phyloP scores from a whole-genome alignment of 768 basidiomycete species.

The Pleurotus djamor region DNA sequence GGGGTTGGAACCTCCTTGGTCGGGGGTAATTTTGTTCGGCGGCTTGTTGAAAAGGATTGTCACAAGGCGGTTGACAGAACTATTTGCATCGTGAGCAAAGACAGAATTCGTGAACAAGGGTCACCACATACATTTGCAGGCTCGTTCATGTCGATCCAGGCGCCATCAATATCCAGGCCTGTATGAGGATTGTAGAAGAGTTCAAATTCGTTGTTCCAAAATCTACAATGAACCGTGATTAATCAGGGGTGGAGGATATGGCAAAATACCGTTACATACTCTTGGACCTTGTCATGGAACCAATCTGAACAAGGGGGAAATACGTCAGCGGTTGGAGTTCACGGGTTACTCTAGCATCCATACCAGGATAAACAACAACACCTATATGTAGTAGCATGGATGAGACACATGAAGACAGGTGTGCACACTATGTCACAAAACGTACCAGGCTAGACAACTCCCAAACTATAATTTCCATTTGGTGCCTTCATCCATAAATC shows the following conservation, averaged over 20 bases:
- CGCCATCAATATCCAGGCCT: conserved; percentile 66
- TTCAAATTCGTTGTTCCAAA: conserved; percentile 62
- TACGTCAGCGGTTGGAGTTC: not conserved
- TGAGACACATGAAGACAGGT: not conserved
- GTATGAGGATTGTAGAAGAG: conserved; percentile 49
- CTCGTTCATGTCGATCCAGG: conserved; percentile 80
- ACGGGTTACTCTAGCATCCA: not conserved
- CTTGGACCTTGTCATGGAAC: conserved; percentile 53
- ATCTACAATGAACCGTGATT: conserved; percentile 27
- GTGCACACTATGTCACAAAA: not conserved
- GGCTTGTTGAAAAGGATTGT: conserved; percentile 59
- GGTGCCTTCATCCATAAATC: conserved; percentile 63
- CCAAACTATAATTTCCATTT: conserved; percentile 56
- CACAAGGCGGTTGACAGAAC: conserved; percentile 66
- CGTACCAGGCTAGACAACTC: conserved; percentile 65
- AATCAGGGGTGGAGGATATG: not conserved
- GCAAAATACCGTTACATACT: conserved; percentile 27
- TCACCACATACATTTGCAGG: conserved; percentile 51
- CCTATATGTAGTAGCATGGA: conserved; percentile 22
- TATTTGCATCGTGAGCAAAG: conserved; percentile 15
- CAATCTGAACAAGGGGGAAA: conserved; percentile 37
- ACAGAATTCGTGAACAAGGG: not conserved
- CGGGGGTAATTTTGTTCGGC: conserved; percentile 52
- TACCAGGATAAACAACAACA: conserved; percentile 58
- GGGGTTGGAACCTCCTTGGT: conserved; percentile 42